phyloP scores from a whole-genome alignment of 164 flowering plant species.

The Litsea cubeba region DNA sequence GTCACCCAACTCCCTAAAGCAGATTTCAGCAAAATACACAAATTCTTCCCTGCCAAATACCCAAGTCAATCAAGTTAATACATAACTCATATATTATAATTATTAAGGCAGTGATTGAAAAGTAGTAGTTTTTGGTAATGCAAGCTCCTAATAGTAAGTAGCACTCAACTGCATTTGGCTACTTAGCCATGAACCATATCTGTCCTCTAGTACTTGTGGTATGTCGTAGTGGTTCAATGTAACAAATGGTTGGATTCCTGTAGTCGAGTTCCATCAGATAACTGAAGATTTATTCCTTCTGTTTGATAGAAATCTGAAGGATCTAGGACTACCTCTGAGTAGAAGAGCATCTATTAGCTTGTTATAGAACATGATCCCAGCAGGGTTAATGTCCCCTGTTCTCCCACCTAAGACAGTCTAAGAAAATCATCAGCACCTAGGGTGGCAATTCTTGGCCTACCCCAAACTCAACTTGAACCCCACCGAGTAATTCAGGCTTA shows the following conservation, averaged over 20 bases:
- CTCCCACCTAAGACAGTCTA: conserved; percentile 35
- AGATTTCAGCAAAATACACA: conserved; percentile 2
- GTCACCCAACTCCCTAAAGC: conserved; percentile 3
- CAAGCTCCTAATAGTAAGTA: not conserved
- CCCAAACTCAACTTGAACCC: not conserved
- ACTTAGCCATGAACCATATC: conserved; percentile 14
- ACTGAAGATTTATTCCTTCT: not conserved
- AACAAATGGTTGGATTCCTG: conserved; percentile 16
- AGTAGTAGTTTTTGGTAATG: no score
- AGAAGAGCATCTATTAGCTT: conserved; percentile 47
- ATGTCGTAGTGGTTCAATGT: conserved; percentile 14
- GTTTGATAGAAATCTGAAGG: not conserved
- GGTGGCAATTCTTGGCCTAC: not conserved
- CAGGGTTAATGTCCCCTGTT: conserved; percentile 40
- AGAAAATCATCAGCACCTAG: not conserved
- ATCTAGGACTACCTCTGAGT: conserved; percentile 27
- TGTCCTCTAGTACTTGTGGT: conserved; percentile 13
- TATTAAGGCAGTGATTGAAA: no score
- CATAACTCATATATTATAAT: no score
- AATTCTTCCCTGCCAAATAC: conserved; percentile 1
- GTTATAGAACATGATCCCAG: conserved; percentile 44
- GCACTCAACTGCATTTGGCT: conserved; percentile 7
- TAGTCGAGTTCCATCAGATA: not conserved
- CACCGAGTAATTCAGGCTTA: not conserved
- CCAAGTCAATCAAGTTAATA: not conserved